A percentile compares a stretch with the other conserved stretches of the same genome.
These are phyloP conservation scores for Sporothrix variecibatus DNA, from an alignment of 2,329 filamentous ascomycete species.

Conservation along the genomic window DNA sequence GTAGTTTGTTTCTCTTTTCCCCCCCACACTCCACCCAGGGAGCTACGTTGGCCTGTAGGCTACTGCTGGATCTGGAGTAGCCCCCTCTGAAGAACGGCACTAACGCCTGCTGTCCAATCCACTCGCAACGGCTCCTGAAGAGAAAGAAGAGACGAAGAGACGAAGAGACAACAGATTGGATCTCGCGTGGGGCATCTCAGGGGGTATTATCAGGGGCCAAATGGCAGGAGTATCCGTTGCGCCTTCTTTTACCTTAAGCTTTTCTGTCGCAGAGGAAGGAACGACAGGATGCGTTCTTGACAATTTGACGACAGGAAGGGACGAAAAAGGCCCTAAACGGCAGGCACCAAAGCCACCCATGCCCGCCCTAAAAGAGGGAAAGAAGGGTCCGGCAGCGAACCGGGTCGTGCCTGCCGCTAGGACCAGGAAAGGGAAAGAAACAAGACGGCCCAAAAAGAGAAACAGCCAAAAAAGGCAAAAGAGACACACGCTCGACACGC, in stretches of 20 bases:
- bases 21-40: slow-evolving; percentile 10
- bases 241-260: background rate
- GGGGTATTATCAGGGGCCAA: background rate
- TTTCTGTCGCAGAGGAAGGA: background rate
- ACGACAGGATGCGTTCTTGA: background rate
- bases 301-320: background rate
- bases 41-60: slow-evolving; percentile 16
- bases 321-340: background rate
- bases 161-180: background rate
- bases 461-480: background rate
- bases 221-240: background rate
- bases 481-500: background rate
- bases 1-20: slow-evolving; percentile 12
- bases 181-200: slow-evolving; percentile 6
- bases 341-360: background rate
- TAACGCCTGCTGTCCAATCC: background rate
- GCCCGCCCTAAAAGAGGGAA: background rate
- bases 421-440: background rate
- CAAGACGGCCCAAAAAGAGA: background rate
- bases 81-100: slow-evolving; percentile 2
- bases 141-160: background rate
- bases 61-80: slow-evolving; percentile 20
- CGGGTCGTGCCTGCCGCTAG: slow-evolving; percentile 21
- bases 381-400: background rate
- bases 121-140: slow-evolving; percentile 5